Evolutionary conservation across 2,329 filamentous ascomycete species (phyloP).

Genomic region (Mollisia scopiformis): DNA sequence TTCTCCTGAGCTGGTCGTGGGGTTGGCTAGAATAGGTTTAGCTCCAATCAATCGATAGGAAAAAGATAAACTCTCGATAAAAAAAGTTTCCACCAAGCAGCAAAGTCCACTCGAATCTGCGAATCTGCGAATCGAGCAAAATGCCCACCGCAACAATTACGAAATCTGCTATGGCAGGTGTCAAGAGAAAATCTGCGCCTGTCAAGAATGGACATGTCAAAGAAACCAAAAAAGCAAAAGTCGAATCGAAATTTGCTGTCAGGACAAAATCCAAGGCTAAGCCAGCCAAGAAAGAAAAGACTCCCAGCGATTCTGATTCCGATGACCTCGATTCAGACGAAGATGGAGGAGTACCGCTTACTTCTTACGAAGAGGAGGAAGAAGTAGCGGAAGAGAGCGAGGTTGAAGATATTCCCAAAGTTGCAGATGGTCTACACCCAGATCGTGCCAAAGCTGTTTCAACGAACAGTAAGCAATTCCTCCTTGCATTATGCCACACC

Average conservation of each 20-base stretch:
- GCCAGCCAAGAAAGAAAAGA: slow-evolving; percentile 35
- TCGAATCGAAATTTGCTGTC: slow-evolving; percentile 30
- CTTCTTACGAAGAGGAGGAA: slow-evolving; percentile 23
- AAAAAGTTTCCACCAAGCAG: background rate
- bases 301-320: slow-evolving; percentile 43
- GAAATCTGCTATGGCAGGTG: slow-evolving; percentile 49
- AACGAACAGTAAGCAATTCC: slow-evolving; percentile 28
- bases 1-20: slow-evolving; percentile 1
- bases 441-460: slow-evolving; percentile 37
- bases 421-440: slow-evolving; percentile 38
- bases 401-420: slow-evolving; percentile 39
- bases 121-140: slow-evolving; percentile 16
- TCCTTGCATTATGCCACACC: background rate
- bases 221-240: slow-evolving; percentile 55
- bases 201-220: slow-evolving; percentile 47
- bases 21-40: slow-evolving; percentile 2
- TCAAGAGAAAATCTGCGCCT: slow-evolving; percentile 59
- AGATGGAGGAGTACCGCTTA: slow-evolving; percentile 34
- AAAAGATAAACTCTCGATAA: background rate
- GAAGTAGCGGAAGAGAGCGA: slow-evolving; percentile 40
- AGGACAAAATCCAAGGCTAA: slow-evolving; percentile 32
- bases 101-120: background rate
- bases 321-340: slow-evolving; percentile 40
- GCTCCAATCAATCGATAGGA: background rate
- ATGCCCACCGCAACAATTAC: slow-evolving; percentile 41